Percentiles rank a stretch among this genome's conserved stretches.
Conservation (phyloP, 1,284 basidiomycete species). For the Lentinula novae-zelandiae region DNA sequence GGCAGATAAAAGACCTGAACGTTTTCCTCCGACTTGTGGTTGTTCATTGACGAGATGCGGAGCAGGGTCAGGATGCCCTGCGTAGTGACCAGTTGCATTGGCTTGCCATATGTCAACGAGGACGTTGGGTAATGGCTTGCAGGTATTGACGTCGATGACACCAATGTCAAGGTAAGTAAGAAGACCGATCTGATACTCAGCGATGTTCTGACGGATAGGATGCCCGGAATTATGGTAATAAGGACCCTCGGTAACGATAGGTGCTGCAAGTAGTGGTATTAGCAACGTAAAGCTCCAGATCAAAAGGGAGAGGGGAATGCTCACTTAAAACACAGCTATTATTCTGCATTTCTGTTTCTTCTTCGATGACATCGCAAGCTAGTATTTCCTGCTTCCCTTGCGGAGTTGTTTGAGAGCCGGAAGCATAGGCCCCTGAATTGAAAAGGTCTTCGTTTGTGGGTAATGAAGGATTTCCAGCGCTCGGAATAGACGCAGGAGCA, state of each 20-base stretch:
- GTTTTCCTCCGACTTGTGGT: conserved; percentile 41
- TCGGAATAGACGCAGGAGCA: conserved; percentile 2
- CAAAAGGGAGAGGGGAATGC: conserved; percentile 2
- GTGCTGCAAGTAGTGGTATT: conserved; percentile 25
- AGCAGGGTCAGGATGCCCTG: conserved; percentile 43
- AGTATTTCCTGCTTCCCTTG: conserved; percentile 26
- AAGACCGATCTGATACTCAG: conserved; percentile 43
- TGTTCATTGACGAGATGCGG: conserved; percentile 37
- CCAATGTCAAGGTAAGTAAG: conserved; percentile 59
- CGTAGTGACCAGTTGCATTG: conserved; percentile 50
- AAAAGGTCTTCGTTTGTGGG: conserved; percentile 44
- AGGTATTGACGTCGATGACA: conserved; percentile 72
- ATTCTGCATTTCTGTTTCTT: conserved; percentile 43
- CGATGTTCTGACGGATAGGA: conserved; percentile 47
- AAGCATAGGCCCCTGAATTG: conserved; percentile 29
- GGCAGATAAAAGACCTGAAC: conserved; percentile 35
- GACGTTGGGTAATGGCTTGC: conserved; percentile 62
- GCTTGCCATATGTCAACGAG: conserved; percentile 73
- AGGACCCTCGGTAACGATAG: conserved; percentile 47
- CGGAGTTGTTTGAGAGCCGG: conserved; percentile 15
- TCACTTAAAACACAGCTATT: conserved; percentile 41
- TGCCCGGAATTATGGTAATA: conserved; percentile 45
- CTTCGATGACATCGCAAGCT: conserved; percentile 38
- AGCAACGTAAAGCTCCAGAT: no score
- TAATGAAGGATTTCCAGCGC: conserved; percentile 27